These are phyloP conservation scores for Fusarium burgessii DNA, from an alignment of 2,329 filamentous ascomycete genomes.

Conservation along the genomic window DNA sequence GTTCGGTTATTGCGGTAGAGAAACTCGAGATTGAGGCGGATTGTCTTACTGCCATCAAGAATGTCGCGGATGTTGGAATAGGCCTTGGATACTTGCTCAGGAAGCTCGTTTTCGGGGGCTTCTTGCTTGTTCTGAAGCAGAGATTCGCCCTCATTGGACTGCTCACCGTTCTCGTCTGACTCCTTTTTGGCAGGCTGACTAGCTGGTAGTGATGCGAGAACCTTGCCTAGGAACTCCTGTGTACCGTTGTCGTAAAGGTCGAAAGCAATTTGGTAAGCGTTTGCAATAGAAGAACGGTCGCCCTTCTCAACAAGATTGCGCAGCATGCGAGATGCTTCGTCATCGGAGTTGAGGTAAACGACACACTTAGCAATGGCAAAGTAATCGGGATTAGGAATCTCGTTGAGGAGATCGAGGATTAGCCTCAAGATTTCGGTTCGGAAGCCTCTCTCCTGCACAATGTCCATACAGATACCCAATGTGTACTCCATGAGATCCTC, in stretches of 20 bases:
- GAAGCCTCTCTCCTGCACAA: constrained; percentile 92
- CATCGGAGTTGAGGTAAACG: constrained; percentile 92
- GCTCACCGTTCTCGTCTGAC: constrained; percentile 58
- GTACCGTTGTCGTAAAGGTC: constrained; percentile 99
- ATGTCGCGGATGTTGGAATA: constrained; percentile 75
- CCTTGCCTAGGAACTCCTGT: constrained; percentile 93
- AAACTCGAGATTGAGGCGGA: constrained; percentile 95
- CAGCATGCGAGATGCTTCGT: constrained; percentile 89
- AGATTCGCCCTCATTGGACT: constrained; percentile 60
- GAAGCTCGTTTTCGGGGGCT: constrained; percentile 65
- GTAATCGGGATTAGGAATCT: constrained; percentile 93
- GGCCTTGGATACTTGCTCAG: constrained; percentile 66
- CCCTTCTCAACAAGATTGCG: constrained; percentile 83
- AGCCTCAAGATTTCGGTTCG: constrained; percentile 87
- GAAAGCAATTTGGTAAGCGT: constrained; percentile 97
- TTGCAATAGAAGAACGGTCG: constrained; percentile 81
- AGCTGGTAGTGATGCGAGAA: constrained; percentile 82
- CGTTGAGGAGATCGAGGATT: constrained; percentile 94
- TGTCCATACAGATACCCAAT: constrained; percentile 95
- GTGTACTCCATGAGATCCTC: constrained; percentile 98
- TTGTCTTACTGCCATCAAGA: constrained; percentile 90
- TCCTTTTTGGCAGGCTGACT: constrained; percentile 58
- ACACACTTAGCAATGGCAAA: constrained; percentile 99
- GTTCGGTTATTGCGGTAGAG: constrained; percentile 95
- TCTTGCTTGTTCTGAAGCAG: constrained; percentile 64